These are phyloP conservation scores for Thelephora ganbajun DNA, from an alignment of 768 basidiomycete genomes.

Conservation along the genomic window DNA sequence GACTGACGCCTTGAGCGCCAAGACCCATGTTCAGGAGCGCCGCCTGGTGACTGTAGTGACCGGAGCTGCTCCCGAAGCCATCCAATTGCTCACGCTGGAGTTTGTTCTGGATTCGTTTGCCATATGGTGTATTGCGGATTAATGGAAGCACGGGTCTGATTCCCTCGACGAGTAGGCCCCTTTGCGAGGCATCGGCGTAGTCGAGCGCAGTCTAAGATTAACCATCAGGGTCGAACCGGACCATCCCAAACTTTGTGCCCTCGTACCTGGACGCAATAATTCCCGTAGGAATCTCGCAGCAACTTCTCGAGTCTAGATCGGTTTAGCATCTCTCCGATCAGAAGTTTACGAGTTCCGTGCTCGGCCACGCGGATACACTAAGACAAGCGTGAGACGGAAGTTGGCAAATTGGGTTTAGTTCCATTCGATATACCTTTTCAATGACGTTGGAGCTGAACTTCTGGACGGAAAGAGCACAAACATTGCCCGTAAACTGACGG, in stretches of 20 bases:
- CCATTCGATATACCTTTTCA: slow-evolving; percentile 52
- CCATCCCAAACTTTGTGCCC: slow-evolving; percentile 5
- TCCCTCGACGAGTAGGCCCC: slow-evolving; percentile 85
- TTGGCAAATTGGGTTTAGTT: neutral
- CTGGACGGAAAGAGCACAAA: slow-evolving; percentile 94
- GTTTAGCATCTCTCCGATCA: slow-evolving; percentile 92
- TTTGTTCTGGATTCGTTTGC: slow-evolving; percentile 98
- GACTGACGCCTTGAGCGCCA: slow-evolving; percentile 39
- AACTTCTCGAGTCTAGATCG: slow-evolving; percentile 91
- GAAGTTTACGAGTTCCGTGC: slow-evolving; percentile 82
- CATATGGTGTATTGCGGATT: slow-evolving; percentile 98
- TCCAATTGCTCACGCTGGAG: slow-evolving; percentile 85
- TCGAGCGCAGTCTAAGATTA: slow-evolving; percentile 77
- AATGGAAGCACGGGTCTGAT: slow-evolving; percentile 97
- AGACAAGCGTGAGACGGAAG: neutral
- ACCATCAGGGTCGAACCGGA: slow-evolving; percentile 11
- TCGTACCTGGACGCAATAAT: slow-evolving; percentile 83
- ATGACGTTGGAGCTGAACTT: slow-evolving; percentile 99
- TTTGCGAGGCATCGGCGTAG: slow-evolving; percentile 91
- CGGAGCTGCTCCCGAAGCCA: slow-evolving; percentile 27
- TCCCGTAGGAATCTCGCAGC: slow-evolving; percentile 90
- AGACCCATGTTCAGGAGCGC: slow-evolving; percentile 44
- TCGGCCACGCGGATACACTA: slow-evolving; percentile 88
- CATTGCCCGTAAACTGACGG: slow-evolving; percentile 93
- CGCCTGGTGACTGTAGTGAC: slow-evolving; percentile 45